Percentiles rank a stretch among this genome's conserved stretches.
Conservation (phyloP, 257 asterid species). For the Mitragyna speciosa region DNA sequence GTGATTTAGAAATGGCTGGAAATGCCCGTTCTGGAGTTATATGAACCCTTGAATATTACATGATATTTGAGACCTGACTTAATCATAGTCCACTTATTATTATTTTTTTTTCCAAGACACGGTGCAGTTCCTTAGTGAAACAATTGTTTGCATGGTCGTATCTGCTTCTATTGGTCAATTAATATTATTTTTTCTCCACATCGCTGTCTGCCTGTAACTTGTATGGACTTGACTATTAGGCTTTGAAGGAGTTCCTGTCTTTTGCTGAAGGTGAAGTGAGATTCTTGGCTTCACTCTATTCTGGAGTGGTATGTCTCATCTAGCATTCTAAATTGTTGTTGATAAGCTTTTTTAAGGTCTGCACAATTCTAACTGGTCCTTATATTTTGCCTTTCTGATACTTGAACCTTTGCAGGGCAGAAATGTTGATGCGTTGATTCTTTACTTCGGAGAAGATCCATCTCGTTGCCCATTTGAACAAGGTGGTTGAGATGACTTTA, state of each 20-base stretch:
- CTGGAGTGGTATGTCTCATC: conserved; percentile 72
- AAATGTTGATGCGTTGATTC: conserved; percentile 77
- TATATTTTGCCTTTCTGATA: conserved; percentile 4
- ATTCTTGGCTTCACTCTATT: conserved; percentile 80
- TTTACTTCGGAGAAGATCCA: conserved; percentile 96
- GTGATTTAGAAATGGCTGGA: no score
- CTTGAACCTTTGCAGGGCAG: conserved; percentile 63
- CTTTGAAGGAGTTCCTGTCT: conserved; percentile 76
- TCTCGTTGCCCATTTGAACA: conserved; percentile 88
- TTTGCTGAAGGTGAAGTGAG: conserved; percentile 92
- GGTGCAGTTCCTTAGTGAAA: not conserved
- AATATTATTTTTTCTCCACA: not conserved
- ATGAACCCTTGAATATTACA: no score
- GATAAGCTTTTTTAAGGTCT: not conserved
- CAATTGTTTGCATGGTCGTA: not conserved
- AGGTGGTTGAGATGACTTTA: conserved; percentile 44
- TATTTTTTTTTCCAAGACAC: not conserved
- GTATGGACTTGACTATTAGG: conserved; percentile 38
- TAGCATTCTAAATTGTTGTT: conserved; percentile 14
- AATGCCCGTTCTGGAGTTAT: no score
- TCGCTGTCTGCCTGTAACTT: conserved; percentile 7
- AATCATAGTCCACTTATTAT: no score
- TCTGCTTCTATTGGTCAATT: not conserved
- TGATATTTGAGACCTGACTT: not conserved
- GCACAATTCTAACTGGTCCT: not conserved